These are phyloP conservation scores for Xylariaceae sp. DNA, from an alignment of 2,329 filamentous ascomycete species.

Conservation along the genomic window DNA sequence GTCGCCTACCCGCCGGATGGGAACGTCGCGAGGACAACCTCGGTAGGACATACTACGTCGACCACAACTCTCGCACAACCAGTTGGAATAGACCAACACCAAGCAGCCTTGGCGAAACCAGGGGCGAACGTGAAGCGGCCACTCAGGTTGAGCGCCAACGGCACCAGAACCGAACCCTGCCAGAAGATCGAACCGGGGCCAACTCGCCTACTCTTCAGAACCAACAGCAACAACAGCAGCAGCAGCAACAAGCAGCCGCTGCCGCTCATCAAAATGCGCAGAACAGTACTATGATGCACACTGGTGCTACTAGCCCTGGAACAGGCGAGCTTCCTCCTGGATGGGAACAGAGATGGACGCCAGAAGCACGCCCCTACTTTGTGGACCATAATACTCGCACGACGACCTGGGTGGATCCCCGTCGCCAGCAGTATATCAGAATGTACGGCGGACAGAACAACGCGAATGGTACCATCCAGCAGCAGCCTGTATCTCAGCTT, in stretches of 20 bases:
- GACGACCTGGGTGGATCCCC: conserved; percentile 96
- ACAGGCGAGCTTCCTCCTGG: conserved; percentile 91
- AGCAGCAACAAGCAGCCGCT: conserved; percentile 44
- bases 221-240: conserved; percentile 45
- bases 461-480: conserved; percentile 81
- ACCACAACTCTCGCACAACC: conserved; percentile 93
- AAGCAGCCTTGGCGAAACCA: conserved; percentile 69
- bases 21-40: conserved; percentile 93
- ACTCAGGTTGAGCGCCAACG: conserved; percentile 89
- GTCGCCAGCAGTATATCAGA: conserved; percentile 94
- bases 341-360: conserved; percentile 95
- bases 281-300: conserved; percentile 83
- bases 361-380: conserved; percentile 92
- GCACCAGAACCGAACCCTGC: conserved; percentile 92
- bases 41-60: conserved; percentile 94
- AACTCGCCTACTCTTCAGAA: conserved; percentile 76
- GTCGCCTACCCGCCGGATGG: conserved; percentile 87
- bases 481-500: conserved; percentile 94
- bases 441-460: conserved; percentile 92
- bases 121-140: conserved; percentile 78
- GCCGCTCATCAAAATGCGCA: conserved; percentile 34
- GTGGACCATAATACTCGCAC: conserved; percentile 98
- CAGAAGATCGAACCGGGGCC: conserved; percentile 89
- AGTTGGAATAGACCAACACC: conserved; percentile 91
- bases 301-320: conserved; percentile 87